Base-by-base conservation (phyloP, 345 rosid species). In the Eucalyptus lansdowneana region DNA sequence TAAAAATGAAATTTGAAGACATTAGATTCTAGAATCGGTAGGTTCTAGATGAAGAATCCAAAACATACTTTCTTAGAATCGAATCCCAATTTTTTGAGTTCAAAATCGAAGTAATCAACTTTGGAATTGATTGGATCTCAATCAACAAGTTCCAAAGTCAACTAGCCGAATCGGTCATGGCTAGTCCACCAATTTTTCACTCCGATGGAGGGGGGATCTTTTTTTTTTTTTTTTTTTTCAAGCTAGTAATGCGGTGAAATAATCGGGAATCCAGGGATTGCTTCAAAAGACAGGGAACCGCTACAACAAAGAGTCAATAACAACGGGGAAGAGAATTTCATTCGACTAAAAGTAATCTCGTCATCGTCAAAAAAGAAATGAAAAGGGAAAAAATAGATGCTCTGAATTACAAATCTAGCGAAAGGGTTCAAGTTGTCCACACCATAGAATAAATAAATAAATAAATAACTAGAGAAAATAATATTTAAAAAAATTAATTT, bases 181-280 rank as follows among this genome's bases (percentile, higher is more conserved):
- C 34, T 2, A 1, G 69, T 11, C 31, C 69, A 3, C 69, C 16
- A 29, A 27, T 29, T 62, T 62, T 29, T 27, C 31, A 62, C 34
- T 62, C 31, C 16, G 2, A 62, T 6, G 15, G 31, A 27, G 4
- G 15, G 69, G 69, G 16, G 0, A 6, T 3, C 0, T 1, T 27
- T 1, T 60, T 60, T 11, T 27, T 6, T n/a, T 60, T 27, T 27
- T 11, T 2, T 25, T 58, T 50, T 58, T 17, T 53, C 0, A 53
- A 53, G 58, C 11, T 53, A 53, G 58, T 6, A 1, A 29, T 29
- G 4, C 31, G 34, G 69, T 62, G 34, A 62, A 62, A 62, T 29
- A 29, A 29, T 62, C n/a, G 42, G 12, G 80, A 69, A 69, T 69
- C 80, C 42, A 31, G 21, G 42, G 80, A 69, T 69, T 69, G 44